These are phyloP conservation scores for Colletotrichum cuscutae DNA, from an alignment of 2,329 filamentous ascomycete genomes.

Conservation along the genomic window DNA sequence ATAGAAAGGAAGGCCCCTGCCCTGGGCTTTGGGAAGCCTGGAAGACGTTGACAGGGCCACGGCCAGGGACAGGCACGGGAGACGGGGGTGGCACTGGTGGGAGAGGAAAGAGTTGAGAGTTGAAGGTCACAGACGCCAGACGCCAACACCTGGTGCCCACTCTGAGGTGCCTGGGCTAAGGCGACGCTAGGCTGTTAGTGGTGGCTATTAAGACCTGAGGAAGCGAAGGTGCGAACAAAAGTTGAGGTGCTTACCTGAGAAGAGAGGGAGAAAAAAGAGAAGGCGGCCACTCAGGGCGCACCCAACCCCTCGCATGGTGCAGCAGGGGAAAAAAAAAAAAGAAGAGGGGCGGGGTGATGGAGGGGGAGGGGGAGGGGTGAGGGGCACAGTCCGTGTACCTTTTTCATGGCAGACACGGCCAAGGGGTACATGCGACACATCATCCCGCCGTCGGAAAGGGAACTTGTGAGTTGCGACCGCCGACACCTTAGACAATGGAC, in stretches of 20 bases:
- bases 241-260: no score
- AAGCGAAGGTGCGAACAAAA: not conserved
- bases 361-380: slow-evolving; percentile 9
- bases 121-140: slow-evolving; percentile 14
- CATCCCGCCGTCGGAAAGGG: not conserved
- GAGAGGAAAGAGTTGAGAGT: not conserved
- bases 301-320: slow-evolving; percentile 32
- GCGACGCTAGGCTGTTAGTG: slow-evolving; percentile 1
- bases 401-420: not conserved
- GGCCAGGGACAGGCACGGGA: slow-evolving; percentile 1
- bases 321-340: slow-evolving; percentile 2
- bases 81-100: not conserved
- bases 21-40: not conserved
- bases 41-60: not conserved
- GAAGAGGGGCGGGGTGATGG: slow-evolving; percentile 24
- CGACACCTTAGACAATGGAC: not conserved
- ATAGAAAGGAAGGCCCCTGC: slow-evolving; percentile 27
- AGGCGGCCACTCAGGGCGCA: slow-evolving; percentile 4
- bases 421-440: slow-evolving; percentile 4
- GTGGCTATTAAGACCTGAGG: not conserved
- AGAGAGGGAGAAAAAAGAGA: not conserved
- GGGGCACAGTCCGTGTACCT: slow-evolving; percentile 17
- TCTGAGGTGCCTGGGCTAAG: slow-evolving; percentile 20
- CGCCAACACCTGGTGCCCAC: slow-evolving; percentile 22
- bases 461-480: not conserved